Evolutionary conservation across 1,139 yeast genomes (phyloP).

Genomic region (Nakaseomyces bracarensis): DNA sequence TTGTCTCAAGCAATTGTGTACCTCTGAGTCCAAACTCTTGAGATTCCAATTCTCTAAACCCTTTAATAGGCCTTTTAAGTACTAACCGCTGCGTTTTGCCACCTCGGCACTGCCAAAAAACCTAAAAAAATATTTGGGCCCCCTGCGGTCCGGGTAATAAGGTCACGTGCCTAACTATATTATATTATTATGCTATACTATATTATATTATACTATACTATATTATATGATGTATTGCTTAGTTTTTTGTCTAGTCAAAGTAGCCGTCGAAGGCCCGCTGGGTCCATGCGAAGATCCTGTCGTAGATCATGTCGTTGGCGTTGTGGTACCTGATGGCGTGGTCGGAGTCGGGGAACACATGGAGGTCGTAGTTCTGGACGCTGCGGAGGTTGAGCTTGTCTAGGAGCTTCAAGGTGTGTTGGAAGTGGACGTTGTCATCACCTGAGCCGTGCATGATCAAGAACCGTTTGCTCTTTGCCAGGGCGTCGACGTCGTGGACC

Average conservation of each 20-base stretch:
- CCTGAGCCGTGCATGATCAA: conserved; percentile 73
- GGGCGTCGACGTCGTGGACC: conserved; percentile 41
- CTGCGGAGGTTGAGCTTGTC: conserved; percentile 51
- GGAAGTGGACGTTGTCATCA: conserved; percentile 77
- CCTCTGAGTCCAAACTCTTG: not conserved
- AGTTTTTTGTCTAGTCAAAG: conserved; percentile 19
- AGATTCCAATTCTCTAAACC: conserved; percentile 1
- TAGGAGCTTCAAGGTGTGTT: conserved; percentile 55
- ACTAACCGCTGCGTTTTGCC: too few relatives aligned
- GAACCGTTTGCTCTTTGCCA: conserved; percentile 47
- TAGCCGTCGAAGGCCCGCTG: conserved; percentile 46
- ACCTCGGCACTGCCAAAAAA: not conserved
- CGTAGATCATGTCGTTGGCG: conserved; percentile 58
- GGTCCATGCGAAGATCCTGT: conserved; percentile 55
- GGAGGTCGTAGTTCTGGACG: conserved; percentile 64
- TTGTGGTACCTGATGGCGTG: conserved; percentile 65
- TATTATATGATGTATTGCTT: not conserved
- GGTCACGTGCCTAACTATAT: too few relatives aligned
- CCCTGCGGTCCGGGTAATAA: not conserved
- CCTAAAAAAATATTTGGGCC: not conserved
- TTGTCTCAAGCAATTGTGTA: too few relatives aligned
- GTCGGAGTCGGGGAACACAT: conserved; percentile 73
- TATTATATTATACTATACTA: not conserved
- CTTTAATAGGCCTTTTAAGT: too few relatives aligned
- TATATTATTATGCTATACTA: too few relatives aligned